These are phyloP conservation scores for Coniochaeta sp. DNA, from an alignment of 2,329 filamentous ascomycete species.

Conservation along the genomic window DNA sequence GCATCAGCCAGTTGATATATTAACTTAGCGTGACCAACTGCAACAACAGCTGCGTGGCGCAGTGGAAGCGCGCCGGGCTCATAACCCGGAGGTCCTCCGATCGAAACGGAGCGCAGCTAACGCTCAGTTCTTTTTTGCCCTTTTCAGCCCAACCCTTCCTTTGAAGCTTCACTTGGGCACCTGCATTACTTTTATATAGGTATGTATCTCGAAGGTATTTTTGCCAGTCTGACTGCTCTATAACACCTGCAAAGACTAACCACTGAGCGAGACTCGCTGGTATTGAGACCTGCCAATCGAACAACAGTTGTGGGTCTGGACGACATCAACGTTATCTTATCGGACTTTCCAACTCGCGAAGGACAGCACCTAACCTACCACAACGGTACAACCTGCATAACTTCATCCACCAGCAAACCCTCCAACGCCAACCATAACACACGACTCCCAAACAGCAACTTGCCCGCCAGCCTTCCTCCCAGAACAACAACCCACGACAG, in stretches of 20 bases:
- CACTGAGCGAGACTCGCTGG: too few species aligned
- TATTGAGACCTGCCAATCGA: too few species aligned
- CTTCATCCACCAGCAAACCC: not conserved
- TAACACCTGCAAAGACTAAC: too few species aligned
- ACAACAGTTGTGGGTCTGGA: too few species aligned
- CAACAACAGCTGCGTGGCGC: slow-evolving; percentile 1
- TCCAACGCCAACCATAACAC: not conserved
- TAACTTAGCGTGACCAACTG: too few species aligned
- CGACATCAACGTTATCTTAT: not conserved
- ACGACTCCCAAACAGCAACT: too few species aligned
- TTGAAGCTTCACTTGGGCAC: not conserved
- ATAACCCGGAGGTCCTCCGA: slow-evolving; percentile 2
- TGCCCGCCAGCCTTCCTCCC: too few species aligned
- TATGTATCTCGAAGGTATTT: too few species aligned
- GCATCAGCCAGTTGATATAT: too few species aligned
- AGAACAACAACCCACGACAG: not conserved
- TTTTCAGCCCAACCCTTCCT: too few species aligned
- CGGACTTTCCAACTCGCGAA: not conserved
- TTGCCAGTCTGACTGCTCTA: too few species aligned
- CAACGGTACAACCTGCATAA: not conserved
- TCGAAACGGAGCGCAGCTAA: slow-evolving; percentile 2
- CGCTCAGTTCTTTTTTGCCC: not conserved
- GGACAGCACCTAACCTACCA: too few species aligned
- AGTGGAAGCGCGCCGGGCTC: slow-evolving; percentile 2
- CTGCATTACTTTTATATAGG: not conserved